Conservation (phyloP, 176 grass and related monocot species). For the Carex parvula region DNA sequence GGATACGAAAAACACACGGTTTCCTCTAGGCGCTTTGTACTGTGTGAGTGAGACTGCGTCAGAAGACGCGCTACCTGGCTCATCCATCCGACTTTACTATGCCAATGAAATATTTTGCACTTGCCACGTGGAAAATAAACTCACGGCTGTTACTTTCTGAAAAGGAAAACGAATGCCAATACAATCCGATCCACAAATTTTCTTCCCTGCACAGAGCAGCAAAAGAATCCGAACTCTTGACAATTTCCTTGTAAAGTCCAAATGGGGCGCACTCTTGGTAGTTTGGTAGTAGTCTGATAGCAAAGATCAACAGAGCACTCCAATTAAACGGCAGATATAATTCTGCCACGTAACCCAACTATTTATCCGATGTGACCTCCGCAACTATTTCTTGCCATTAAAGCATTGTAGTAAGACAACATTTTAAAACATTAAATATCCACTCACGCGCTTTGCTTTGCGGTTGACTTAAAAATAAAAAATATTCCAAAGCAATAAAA, state of each 20-base stretch:
- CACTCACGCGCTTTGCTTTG: constrained; percentile 13
- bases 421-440: not conserved
- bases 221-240: too few relatives aligned
- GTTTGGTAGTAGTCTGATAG: not conserved
- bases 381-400: not conserved
- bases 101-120: not conserved
- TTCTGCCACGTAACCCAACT: not conserved
- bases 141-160: not conserved
- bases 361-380: not conserved
- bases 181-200: too few relatives aligned
- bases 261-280: not conserved
- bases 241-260: not conserved
- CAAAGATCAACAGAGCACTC: not conserved
- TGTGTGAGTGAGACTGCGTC: not conserved
- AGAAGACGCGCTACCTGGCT: constrained; percentile 6
- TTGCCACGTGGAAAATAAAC: not conserved
- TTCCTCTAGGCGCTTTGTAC: not conserved
- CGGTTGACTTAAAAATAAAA: not conserved
- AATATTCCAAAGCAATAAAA: not conserved
- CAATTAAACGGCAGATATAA: not conserved
- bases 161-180: too few relatives aligned
- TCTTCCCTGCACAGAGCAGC: too few relatives aligned
- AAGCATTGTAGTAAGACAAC: not conserved
- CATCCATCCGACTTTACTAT: too few relatives aligned
- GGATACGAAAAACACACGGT: not conserved